A percentile compares a stretch with the other conserved stretches of the same genome.
phyloP scores from a whole-genome alignment of 345 rosid genomes.

The Eucalyptus polyanthemos region DNA sequence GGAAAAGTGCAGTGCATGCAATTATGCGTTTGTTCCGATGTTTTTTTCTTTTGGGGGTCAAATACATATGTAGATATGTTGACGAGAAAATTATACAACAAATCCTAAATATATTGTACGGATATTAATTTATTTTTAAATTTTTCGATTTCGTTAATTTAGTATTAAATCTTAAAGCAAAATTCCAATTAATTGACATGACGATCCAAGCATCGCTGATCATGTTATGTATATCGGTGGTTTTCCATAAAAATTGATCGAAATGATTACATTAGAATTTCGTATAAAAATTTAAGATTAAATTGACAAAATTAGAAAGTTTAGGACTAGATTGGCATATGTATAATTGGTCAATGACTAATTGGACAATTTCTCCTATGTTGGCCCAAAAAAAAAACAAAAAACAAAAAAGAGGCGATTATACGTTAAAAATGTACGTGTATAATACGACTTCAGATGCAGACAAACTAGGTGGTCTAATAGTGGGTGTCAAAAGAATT shows the following conservation, averaged over 20 bases:
- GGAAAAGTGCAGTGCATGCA: background rate
- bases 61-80: background rate
- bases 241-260: rapidly evolving
- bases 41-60: background rate
- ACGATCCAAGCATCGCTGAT: rapidly evolving
- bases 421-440: background rate
- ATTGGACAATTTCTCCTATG: background rate
- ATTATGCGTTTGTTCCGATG: background rate
- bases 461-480: background rate
- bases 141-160: background rate
- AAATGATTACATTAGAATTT: background rate
- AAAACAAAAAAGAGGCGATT: no score
- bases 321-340: rapidly evolving
- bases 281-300: rapidly evolving
- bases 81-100: background rate
- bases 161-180: background rate
- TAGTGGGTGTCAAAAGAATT: background rate
- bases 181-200: background rate
- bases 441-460: background rate
- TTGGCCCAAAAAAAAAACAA: background rate
- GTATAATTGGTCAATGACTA: background rate
- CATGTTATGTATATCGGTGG: rapidly evolving
- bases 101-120: background rate
- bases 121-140: background rate
- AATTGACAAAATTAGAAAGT: rapidly evolving